Evolutionary conservation across 495 filamentous ascomycete genomes (phyloP).

Genomic region (Penicillium robsamsonii): DNA sequence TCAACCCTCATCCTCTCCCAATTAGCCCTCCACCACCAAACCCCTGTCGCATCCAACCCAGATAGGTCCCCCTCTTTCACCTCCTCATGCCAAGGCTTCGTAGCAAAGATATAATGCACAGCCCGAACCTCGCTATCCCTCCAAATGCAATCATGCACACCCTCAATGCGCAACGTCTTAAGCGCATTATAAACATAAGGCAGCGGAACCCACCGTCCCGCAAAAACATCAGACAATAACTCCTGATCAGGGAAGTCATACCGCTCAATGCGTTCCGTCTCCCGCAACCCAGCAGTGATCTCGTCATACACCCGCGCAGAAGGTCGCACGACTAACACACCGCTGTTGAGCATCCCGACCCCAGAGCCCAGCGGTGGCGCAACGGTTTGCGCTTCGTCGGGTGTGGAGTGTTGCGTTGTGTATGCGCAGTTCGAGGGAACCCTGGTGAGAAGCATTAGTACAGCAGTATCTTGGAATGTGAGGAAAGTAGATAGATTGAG

Average conservation of each 20-base stretch:
- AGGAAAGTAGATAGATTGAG: too few species aligned
- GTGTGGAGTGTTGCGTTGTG: slow-evolving; percentile 61
- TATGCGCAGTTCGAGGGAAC: slow-evolving; percentile 71
- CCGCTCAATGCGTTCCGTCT: slow-evolving; percentile 34
- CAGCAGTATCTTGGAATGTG: too few species aligned
- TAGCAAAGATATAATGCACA: slow-evolving; percentile 71
- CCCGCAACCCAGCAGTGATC: slow-evolving; percentile 42
- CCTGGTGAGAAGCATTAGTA: slow-evolving; percentile 34
- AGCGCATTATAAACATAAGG: slow-evolving; percentile 80
- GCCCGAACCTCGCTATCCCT: slow-evolving; percentile 70
- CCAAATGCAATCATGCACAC: slow-evolving; percentile 71
- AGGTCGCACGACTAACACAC: slow-evolving; percentile 69
- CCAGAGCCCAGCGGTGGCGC: slow-evolving; percentile 51
- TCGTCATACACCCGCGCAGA: slow-evolving; percentile 50
- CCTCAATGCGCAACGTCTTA: slow-evolving; percentile 67
- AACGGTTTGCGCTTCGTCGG: slow-evolving; percentile 51
- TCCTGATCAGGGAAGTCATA: slow-evolving; percentile 77
- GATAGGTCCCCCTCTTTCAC: slow-evolving; percentile 25
- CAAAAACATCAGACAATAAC: slow-evolving; percentile 64
- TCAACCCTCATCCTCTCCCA: slow-evolving; percentile 50
- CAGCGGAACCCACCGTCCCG: slow-evolving; percentile 65
- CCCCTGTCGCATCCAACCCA: slow-evolving; percentile 33
- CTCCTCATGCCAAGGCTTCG: slow-evolving; percentile 74
- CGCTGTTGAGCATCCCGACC: slow-evolving; percentile 68
- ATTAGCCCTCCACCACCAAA: slow-evolving; percentile 66